phyloP scores from a whole-genome alignment of 345 rosid genomes.

The Hibiscus syriacus region DNA sequence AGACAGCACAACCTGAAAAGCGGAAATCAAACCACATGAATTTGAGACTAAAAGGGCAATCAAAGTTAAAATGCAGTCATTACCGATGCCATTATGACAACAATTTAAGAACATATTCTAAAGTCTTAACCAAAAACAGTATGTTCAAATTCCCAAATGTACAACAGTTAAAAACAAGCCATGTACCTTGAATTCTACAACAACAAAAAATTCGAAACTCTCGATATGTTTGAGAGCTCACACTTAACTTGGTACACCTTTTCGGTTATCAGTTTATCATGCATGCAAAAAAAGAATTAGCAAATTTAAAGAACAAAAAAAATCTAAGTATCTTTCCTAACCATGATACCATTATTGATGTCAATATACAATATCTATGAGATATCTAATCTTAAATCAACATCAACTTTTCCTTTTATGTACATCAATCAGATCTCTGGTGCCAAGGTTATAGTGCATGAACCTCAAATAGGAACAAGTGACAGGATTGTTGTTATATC shows the following conservation, averaged over 20 bases:
- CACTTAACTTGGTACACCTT: background rate
- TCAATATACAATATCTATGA: background rate
- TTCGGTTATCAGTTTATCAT: background rate
- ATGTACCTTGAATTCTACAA: constrained; percentile 1
- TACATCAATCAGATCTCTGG: constrained; percentile 79
- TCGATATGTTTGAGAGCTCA: background rate
- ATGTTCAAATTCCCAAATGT: background rate
- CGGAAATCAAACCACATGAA: background rate
- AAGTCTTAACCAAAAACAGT: background rate
- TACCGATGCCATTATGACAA: background rate
- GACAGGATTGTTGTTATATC: constrained; percentile 85
- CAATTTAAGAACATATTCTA: background rate
- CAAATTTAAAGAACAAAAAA: background rate
- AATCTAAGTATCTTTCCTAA: background rate
- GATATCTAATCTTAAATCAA: constrained; percentile 12
- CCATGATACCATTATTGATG: background rate
- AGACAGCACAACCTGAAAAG: background rate
- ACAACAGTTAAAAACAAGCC: background rate
- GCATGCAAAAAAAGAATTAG: background rate
- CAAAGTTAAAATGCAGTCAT: background rate
- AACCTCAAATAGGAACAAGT: constrained; percentile 61
- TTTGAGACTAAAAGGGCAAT: background rate
- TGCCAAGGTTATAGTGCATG: constrained; percentile 83
- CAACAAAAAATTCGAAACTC: background rate
- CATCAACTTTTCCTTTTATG: constrained; percentile 24